Evolutionary conservation across 306 rosid species (phyloP).

Genomic region (Prosopis cineraria): DNA sequence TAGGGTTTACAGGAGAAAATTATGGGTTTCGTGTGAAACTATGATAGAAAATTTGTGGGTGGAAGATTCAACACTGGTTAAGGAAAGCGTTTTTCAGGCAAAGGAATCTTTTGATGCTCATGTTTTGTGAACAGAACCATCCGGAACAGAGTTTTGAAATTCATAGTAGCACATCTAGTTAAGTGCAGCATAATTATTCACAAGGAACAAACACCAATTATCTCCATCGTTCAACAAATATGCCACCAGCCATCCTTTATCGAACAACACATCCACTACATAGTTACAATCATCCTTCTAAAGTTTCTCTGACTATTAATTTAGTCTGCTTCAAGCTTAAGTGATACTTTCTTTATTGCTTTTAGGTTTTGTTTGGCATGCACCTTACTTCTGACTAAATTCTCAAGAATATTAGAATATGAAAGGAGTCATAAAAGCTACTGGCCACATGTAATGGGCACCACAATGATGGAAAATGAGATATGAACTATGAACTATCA

Average conservation of each 20-base stretch:
- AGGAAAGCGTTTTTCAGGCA: no score
- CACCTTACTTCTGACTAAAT: conserved; percentile 16
- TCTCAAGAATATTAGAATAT: conserved; percentile 17
- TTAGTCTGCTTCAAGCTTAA: conserved; percentile 11
- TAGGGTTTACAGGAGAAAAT: background rate
- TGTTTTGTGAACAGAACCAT: no score
- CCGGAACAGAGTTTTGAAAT: no score
- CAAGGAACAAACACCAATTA: background rate
- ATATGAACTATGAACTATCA: conserved; percentile 19
- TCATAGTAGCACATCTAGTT: background rate
- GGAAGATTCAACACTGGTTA: no score
- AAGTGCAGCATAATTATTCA: background rate
- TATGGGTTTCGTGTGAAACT: no score
- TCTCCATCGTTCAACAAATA: background rate
- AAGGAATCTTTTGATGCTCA: no score
- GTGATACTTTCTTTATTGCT: conserved; percentile 12
- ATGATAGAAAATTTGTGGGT: no score
- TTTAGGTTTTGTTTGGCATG: background rate
- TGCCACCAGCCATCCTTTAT: background rate
- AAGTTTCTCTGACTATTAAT: background rate
- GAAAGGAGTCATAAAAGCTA: background rate
- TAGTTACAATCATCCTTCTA: background rate
- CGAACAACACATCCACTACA: background rate
- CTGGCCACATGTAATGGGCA: conserved; percentile 4
- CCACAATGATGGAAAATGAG: conserved; percentile 13